These are phyloP conservation scores for Monosporascus cannonballus DNA, from an alignment of 2,329 filamentous ascomycete genomes.

Conservation along the genomic window DNA sequence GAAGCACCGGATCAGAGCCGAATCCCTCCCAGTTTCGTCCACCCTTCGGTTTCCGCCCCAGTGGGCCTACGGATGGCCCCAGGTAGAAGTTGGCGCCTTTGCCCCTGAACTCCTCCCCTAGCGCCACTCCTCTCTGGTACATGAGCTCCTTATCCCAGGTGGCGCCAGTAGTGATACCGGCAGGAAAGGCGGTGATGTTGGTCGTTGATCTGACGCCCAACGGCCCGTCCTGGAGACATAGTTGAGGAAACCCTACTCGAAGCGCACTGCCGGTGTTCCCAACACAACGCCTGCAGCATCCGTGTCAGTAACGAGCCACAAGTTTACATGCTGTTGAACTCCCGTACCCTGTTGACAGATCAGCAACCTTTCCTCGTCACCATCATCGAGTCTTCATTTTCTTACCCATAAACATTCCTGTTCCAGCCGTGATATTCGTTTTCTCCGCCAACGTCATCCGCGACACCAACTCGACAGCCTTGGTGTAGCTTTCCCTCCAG, in stretches of 20 bases:
- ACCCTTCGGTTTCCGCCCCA: conserved; percentile 66
- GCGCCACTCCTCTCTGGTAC: conserved; percentile 58
- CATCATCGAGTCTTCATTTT: conserved; percentile 11
- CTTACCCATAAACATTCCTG: conserved; percentile 64
- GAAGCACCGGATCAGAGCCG: conserved; percentile 61
- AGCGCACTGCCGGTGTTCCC: conserved; percentile 69
- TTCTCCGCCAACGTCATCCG: conserved; percentile 78
- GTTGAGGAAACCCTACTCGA: conserved; percentile 64
- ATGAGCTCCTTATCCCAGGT: conserved; percentile 71
- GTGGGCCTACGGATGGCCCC: conserved; percentile 63
- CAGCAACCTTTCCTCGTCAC: conserved; percentile 4
- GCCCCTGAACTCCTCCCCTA: conserved; percentile 65
- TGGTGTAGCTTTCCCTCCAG: conserved; percentile 66
- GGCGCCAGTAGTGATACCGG: conserved; percentile 70
- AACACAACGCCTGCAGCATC: conserved; percentile 51
- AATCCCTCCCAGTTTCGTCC: conserved; percentile 75
- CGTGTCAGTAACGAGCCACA: conserved; percentile 2
- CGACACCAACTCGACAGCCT: conserved; percentile 61
- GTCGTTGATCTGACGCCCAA: conserved; percentile 68
- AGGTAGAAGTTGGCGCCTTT: conserved; percentile 69
- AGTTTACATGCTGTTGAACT: not conserved
- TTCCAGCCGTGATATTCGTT: conserved; percentile 68
- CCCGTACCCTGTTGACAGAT: conserved; percentile 12
- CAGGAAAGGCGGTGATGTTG: conserved; percentile 69
- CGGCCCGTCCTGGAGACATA: conserved; percentile 67